Evolutionary conservation across 305 asterid species (phyloP), one percentile per base, ranked within the genome.

Genomic region (Fraxinus nigra): DNA sequence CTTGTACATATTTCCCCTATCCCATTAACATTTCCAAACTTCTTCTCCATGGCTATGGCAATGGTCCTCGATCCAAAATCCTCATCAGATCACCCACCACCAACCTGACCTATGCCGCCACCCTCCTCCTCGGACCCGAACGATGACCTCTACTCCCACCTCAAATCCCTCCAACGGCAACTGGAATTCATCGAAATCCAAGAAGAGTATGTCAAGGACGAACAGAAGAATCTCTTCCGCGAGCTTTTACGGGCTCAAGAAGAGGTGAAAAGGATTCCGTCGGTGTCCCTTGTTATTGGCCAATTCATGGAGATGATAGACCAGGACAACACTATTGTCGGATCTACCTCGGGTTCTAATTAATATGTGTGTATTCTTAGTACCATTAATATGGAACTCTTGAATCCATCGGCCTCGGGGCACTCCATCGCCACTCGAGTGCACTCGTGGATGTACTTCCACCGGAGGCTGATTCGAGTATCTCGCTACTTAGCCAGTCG

Each of bases 271-370:
- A 85, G 92, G 85, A 24, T 24, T 24, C 92, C 85, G 1, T 89
- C 92, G 8, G 90, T 89, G 75, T 90, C 92, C 16, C 87, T 89
- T 35, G 92, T 89, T 0, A 89, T 89, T 33, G 90, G 90, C 2
- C 90, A 89, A 81, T 89, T 89, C 70, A 89, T 89, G 92, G 92
- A 89, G 89, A 89, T 87, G 92, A 86, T 89, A 35, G 92, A 89
- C 76, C 80, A 74, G 72, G 87, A 87, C 26, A 87, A 89, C 59
- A 90, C 89, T 28, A 28, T 28, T 28, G 32, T 28, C 32, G 32
- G 32, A 28, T 28, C 32, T 28, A 28, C 32, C 2, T 1, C 32
- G 32, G 32, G 32, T 1, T 28, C 32, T 28, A 28, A 28, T 28
- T 28, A 30, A 2, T 30, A 30, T 30, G 33, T 30, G 33, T 3